Percentiles rank a stretch among this genome's conserved stretches.
phyloP scores from a whole-genome alignment of 2,329 filamentous ascomycete genomes.

The Phialophora verrucosa region DNA sequence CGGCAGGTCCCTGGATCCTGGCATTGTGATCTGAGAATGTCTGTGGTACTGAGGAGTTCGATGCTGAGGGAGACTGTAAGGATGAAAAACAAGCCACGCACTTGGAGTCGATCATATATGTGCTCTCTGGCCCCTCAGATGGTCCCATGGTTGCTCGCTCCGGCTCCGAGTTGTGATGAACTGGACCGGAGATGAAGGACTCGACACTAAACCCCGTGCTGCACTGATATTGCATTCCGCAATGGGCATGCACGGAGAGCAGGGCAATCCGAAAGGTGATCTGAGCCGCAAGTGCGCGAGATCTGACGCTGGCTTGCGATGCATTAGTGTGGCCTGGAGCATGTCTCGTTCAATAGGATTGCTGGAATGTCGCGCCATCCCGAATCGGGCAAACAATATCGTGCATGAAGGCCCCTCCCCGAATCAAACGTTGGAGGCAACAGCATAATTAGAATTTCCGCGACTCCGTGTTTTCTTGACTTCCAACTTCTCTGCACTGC shows the following conservation, averaged over 20 bases:
- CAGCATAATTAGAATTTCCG: no score
- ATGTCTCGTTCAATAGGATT: neutral
- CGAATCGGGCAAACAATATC: slow-evolving; percentile 5
- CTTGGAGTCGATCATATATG: neutral
- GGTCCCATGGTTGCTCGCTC: neutral
- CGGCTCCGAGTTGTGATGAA: slow-evolving; percentile 11
- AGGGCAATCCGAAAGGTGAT: neutral
- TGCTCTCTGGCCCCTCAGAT: neutral
- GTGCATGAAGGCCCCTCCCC: neutral
- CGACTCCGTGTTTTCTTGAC: neutral
- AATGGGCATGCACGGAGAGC: neutral
- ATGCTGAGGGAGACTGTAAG: neutral
- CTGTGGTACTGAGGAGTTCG: neutral
- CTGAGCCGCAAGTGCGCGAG: no score
- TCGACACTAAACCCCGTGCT: neutral
- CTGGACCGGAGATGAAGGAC: neutral
- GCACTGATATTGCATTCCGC: neutral
- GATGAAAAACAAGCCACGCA: neutral
- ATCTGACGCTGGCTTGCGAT: no score
- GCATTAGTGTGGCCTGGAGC: neutral
- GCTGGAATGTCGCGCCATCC: no score
- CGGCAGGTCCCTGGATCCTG: slow-evolving; percentile 38
- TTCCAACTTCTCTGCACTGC: neutral
- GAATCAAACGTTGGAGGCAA: no score
- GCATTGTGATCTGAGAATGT: slow-evolving; percentile 25